phyloP scores from a whole-genome alignment of 2,329 filamentous ascomycete species.

The Cladosporium sp. region DNA sequence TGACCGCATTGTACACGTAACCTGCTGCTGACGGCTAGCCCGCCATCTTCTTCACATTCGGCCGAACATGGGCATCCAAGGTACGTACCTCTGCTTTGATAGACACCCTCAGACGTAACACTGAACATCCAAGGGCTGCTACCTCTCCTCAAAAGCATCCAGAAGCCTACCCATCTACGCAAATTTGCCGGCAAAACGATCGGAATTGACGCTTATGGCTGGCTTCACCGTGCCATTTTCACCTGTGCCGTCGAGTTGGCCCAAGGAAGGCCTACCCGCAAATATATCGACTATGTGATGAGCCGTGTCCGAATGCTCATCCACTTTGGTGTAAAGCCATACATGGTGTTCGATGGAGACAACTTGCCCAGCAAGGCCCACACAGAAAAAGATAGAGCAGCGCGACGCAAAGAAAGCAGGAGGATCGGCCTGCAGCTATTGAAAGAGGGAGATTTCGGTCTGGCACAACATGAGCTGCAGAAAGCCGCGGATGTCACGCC shows the following conservation, averaged over 20 bases:
- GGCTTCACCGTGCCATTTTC: conserved; percentile 91
- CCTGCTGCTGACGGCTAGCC: background rate
- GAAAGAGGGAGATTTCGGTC: conserved; percentile 72
- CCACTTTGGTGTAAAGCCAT: conserved; percentile 91
- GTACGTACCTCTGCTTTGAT: conserved; percentile 17
- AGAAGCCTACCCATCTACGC: conserved; percentile 80
- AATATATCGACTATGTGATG: conserved; percentile 86
- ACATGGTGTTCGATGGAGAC: conserved; percentile 94
- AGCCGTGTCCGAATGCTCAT: conserved; percentile 89
- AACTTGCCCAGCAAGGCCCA: conserved; percentile 88
- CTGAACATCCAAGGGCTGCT: conserved; percentile 63
- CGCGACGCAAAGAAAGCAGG: conserved; percentile 71
- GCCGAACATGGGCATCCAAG: conserved; percentile 35
- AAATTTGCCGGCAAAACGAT: conserved; percentile 84
- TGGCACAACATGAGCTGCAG: conserved; percentile 82
- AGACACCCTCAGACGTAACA: background rate
- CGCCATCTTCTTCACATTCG: background rate
- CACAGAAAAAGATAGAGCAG: conserved; percentile 75
- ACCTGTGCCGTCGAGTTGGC: conserved; percentile 89
- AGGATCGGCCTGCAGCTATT: conserved; percentile 73
- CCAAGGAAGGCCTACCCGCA: conserved; percentile 79
- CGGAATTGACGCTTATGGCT: conserved; percentile 96
- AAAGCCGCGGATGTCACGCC: conserved; percentile 96
- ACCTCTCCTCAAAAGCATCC: conserved; percentile 92
- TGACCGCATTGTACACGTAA: background rate